Base-by-base conservation (phyloP, 2,329 filamentous ascomycete genomes). In the Penicillium sp. region DNA sequence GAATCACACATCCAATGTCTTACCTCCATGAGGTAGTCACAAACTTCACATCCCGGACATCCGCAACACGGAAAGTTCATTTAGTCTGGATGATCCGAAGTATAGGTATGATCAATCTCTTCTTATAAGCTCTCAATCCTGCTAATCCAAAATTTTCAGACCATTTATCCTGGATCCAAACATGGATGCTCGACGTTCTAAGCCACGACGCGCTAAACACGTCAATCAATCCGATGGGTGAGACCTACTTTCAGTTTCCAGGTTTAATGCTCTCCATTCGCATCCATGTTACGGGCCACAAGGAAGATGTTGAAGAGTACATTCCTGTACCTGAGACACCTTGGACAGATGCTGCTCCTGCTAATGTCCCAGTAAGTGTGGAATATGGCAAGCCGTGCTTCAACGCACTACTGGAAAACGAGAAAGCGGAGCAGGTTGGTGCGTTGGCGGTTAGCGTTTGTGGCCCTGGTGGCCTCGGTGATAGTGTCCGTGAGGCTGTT, bases 401-500 rank as follows among this genome's bases (percentile, higher is more conserved):
- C 33, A 52, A 51, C 5, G 51, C 61, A 9, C 49, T 70, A 7
- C 16, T 73, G 4, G 66, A 66, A 9, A 53, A 45, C 5, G 70
- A 73, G 48, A 70, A 65, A 48, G 58, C 59, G 5, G 55, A 63
- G 35, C 71, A 73, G 29, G 57, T 73, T 0, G 71, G 70, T 16
- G 71, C 71, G 7, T 64, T 74, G 64, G 72, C 71, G 5, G 73
- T 76, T 8, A 74, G 70, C 60, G 71, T 76, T 2, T 76, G 73
- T 33, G 73, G 72, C 7, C 73, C 73, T 19, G 73, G 73, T 14
- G 62, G 64, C 2, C 60, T 76, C 52, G 72, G 73, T 8, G 73
- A 75, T 53, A 72, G 70, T 56, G 71, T 75, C n/a, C 60, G 73
- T 6, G 57, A 66, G 52, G 68, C 70, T 3, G 72, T 74, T 16